These are phyloP conservation scores for Calonectria crousiana DNA, from an alignment of 2,329 filamentous ascomycete genomes.

Conservation along the genomic window DNA sequence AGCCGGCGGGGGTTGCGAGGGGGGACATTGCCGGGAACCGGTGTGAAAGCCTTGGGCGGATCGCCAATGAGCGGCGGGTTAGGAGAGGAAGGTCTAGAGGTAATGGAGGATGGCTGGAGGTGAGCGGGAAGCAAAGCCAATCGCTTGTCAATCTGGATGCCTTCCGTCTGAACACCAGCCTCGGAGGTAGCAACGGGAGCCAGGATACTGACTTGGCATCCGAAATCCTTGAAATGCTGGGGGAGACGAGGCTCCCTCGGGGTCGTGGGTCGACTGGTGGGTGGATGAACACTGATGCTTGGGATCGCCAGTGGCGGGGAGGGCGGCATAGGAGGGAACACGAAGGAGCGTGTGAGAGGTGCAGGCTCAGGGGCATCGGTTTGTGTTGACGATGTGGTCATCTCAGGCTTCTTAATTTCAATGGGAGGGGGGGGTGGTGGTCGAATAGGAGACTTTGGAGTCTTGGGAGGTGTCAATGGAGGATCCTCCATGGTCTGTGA, in stretches of 20 bases:
- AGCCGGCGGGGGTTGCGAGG: conserved; percentile 72
- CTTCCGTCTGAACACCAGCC: conserved; percentile 83
- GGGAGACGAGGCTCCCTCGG: conserved; percentile 81
- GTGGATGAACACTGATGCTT: conserved; percentile 91
- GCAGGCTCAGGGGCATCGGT: conserved; percentile 56
- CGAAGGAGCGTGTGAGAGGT: conserved; percentile 14
- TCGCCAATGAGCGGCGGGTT: conserved; percentile 48
- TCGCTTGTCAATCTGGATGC: conserved; percentile 86
- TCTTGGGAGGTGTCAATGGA: conserved; percentile 73
- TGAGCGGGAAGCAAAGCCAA: conserved; percentile 81
- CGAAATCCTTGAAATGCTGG: conserved; percentile 84
- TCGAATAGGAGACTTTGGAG: conserved; percentile 65
- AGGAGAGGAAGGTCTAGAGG: conserved; percentile 70
- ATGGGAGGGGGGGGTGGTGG: conserved; percentile 56
- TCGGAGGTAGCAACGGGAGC: conserved; percentile 41
- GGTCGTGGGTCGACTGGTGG: conserved; percentile 84
- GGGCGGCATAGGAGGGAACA: conserved; percentile 40
- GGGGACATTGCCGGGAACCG: conserved; percentile 66
- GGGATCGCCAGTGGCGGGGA: conserved; percentile 72
- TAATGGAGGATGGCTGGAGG: conserved; percentile 82
- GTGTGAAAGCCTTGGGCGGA: conserved; percentile 60
- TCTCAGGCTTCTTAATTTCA: conserved; percentile 49
- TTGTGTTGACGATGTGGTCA: conserved; percentile 72
- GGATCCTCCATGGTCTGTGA: conserved; percentile 73
- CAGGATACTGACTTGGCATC: conserved; percentile 77